A percentile compares a stretch with the other conserved stretches of the same genome.
Conservation (phyloP, 768 basidiomycete species). For the Boletus vinaceobasis region DNA sequence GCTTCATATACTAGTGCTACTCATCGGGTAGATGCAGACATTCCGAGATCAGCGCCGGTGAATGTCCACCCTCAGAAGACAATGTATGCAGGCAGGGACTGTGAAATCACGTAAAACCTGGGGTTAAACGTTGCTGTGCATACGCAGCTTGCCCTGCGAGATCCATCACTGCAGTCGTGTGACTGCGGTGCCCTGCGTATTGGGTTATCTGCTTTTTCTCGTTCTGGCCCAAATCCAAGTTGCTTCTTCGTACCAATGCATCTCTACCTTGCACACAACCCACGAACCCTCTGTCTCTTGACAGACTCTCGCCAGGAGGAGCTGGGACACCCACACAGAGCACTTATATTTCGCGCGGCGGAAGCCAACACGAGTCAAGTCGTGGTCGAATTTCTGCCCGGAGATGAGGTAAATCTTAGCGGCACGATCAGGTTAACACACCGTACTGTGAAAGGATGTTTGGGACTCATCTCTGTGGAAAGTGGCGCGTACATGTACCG, state of each 20-base stretch:
- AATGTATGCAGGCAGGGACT: background rate
- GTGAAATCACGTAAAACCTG: background rate
- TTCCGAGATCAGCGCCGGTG: background rate
- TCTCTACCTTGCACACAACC: slow-evolving; percentile 65
- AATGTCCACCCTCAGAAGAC: background rate
- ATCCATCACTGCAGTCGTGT: background rate
- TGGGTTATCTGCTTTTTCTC: background rate
- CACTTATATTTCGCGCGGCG: slow-evolving; percentile 70
- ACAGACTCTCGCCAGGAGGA: slow-evolving; percentile 66
- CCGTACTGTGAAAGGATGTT: slow-evolving; percentile 74
- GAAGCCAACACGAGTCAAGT: slow-evolving; percentile 54
- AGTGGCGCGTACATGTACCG: slow-evolving; percentile 46
- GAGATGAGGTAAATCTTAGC: slow-evolving; percentile 65
- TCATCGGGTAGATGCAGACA: background rate
- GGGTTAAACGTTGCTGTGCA: background rate
- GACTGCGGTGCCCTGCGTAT: background rate
- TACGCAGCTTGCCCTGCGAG: background rate
- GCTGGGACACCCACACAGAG: slow-evolving; percentile 55
- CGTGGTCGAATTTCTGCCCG: slow-evolving; percentile 82
- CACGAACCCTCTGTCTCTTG: slow-evolving; percentile 69
- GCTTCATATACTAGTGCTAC: slow-evolving; percentile 1
- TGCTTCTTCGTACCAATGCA: slow-evolving; percentile 48
- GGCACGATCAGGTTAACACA: slow-evolving; percentile 65
- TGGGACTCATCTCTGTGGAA: slow-evolving; percentile 75
- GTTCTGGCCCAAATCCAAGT: background rate